Evolutionary conservation across 2,329 filamentous ascomycete species (phyloP), one percentile per base, ranked within the genome.

Genomic region (Akanthomyces muscarius): DNA sequence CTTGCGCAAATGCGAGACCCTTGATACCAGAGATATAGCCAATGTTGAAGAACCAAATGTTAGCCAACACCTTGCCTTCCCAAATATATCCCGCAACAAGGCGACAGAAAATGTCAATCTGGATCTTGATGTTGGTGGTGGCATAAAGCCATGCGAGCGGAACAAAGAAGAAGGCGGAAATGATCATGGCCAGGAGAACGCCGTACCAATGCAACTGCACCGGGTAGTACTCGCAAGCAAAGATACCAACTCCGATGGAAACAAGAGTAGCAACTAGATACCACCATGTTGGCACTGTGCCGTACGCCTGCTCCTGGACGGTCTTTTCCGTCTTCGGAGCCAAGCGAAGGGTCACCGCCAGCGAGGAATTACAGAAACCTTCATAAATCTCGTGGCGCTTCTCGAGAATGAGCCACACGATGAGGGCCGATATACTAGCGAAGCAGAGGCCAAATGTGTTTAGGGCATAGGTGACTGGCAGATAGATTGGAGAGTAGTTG

Each of bases 371-470:
- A 61, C 51, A 44, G 65, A 66, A 7, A 61, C 65, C 18, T 41
- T 55, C 13, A 51, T 52, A 4, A n/a, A 74, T 64, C 13, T 68
- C 71, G 3, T 66, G 62, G 0, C 71, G 69, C 61, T 73, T 73
- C 60, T 74, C 72, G 0, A 74, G 68, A 8, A 70, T 67, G 2
- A 72, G 61, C 72, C 72, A 74, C 8, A 72, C 67, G 16, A 74
- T 72, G 0, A 74, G 69, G 0, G 72, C 73, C 0, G 79, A 77
- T 30, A 84, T 77, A 14, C 80, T 78, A 5, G 82, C 82, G 62
- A 85, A 84, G 1, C 79, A 79, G 2, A 84, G 74, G 2, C 82
- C 81, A 64, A 83, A 84, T 0, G 79, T 80, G 4, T 80, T 81
- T 0, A 82, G 78, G 0, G 74, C 75, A 51, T 75, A 77, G 0